Base-by-base conservation (phyloP, 495 filamentous ascomycete genomes). In the Penicillium pancosmium region DNA sequence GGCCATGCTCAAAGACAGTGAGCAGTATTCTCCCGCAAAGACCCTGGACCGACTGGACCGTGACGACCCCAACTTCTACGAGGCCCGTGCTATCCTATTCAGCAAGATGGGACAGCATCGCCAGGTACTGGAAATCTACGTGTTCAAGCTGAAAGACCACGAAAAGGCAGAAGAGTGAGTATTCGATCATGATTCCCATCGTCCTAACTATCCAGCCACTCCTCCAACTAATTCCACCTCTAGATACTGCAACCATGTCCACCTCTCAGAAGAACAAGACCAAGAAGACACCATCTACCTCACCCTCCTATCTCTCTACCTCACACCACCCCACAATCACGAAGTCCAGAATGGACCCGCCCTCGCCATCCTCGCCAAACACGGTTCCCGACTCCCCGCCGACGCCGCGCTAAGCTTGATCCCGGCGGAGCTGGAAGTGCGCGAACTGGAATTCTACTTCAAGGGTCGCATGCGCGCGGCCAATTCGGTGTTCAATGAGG, bases 91-190 rank as follows among this genome's bases (percentile, higher is more conserved):
- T 19, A 88, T 97, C 34, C 87, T 98, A 9, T 86, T 98, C 33
- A 92, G 91, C 72, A 95, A 95, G 63, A 96, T 99, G 91, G 92
- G 90, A 9, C 89, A 92, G 57, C 93, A 99, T 74, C 89, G 91
- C 68, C 91, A 97, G 70, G 93, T 95, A 0, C 74, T 99, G 19
- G 89, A 93, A 71, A 96, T 98, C 23, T 99, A 97, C 68, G 93
- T 98, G 12, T 99, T 97, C 77, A 93, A 93, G 65, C 80, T 99
- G 56, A 74, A 89, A 56, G 88, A 94, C 68, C 91, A 91, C 58
- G 79, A 77, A 4, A 98, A 97, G 69, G 95, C 94, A 48, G 94
- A 99, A 83, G 91, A 95, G 89, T 95, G 47, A 63, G 62, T 67
- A 31, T 31, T 31, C 8, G 27, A 8, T 31, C 6, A 23, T 23